Evolutionary conservation across 148 eudicot species (phyloP).

Genomic region (Talinum fruticosum): DNA sequence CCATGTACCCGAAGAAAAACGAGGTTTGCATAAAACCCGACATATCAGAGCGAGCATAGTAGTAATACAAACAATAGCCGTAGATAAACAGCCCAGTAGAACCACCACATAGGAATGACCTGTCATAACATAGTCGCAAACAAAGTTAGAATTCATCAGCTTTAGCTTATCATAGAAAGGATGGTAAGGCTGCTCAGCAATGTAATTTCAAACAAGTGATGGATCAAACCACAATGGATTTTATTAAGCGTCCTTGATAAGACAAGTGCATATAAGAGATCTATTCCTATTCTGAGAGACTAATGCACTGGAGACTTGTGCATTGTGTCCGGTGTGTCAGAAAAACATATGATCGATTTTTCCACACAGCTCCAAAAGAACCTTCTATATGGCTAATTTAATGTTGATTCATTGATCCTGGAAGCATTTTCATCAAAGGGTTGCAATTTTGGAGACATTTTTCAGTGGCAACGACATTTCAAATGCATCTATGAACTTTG

Average conservation of each 20-base stretch:
- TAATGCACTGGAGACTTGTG: too few species aligned
- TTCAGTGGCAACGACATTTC: not conserved
- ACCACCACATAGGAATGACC: conserved; percentile 36
- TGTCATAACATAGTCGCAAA: conserved; percentile 9
- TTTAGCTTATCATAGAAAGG: too few species aligned
- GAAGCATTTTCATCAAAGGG: not conserved
- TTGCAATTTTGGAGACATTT: not conserved
- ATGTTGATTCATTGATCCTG: not conserved
- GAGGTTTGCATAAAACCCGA: conserved; percentile 41
- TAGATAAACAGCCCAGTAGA: conserved; percentile 37
- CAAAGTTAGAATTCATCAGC: conserved; percentile 12
- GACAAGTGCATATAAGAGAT: not conserved
- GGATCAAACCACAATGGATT: not conserved
- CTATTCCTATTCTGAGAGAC: too few species aligned
- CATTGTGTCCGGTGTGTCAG: not conserved
- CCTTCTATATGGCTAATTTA: not conserved
- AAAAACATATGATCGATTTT: not conserved
- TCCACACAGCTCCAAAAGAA: not conserved
- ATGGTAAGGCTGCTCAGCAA: too few species aligned
- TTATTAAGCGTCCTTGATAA: not conserved
- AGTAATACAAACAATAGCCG: conserved; percentile 38
- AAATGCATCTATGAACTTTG: not conserved
- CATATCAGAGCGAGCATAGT: conserved; percentile 39
- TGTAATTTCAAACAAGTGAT: not conserved
- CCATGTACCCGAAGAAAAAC: conserved; percentile 41